Conservation (phyloP, 371 early-diverging fungal species). For the Mortierella sp. region DNA sequence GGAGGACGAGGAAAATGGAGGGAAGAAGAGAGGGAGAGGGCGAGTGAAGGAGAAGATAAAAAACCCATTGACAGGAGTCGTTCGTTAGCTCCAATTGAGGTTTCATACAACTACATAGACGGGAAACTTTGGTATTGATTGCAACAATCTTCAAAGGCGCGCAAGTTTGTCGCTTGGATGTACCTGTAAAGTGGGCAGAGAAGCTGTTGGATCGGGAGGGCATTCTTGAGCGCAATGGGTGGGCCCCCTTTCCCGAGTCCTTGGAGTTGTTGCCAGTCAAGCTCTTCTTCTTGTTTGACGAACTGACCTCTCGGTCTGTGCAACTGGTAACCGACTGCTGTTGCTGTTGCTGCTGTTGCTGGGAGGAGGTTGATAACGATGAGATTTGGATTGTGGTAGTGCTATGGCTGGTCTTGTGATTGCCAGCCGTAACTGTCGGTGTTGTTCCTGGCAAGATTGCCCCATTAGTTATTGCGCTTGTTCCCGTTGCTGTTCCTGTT, state of each 20-base stretch:
- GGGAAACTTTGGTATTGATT: neutral
- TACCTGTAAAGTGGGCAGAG: conserved; percentile 54
- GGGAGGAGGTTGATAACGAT: neutral
- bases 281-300: neutral
- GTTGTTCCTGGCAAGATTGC: neutral
- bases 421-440: too few species aligned
- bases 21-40: neutral
- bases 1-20: neutral
- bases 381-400: conserved; percentile 33
- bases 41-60: neutral
- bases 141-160: neutral
- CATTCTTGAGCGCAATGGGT: conserved; percentile 32
- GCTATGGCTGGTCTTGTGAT: neutral
- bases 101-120: neutral
- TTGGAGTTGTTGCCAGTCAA: conserved; percentile 10
- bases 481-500: neutral
- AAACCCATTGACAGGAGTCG: neutral
- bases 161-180: neutral
- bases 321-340: neutral
- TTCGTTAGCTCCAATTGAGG: neutral
- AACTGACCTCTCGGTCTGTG: neutral
- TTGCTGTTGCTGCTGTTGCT: neutral
- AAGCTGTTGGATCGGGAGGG: conserved; percentile 52
- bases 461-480: neutral
- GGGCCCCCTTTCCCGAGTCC: conserved; percentile 6